A percentile compares a stretch with the other conserved stretches of the same genome.
Evolutionary conservation across 441 rosid genomes (phyloP).

Genomic region (Euphorbia corollata): DNA sequence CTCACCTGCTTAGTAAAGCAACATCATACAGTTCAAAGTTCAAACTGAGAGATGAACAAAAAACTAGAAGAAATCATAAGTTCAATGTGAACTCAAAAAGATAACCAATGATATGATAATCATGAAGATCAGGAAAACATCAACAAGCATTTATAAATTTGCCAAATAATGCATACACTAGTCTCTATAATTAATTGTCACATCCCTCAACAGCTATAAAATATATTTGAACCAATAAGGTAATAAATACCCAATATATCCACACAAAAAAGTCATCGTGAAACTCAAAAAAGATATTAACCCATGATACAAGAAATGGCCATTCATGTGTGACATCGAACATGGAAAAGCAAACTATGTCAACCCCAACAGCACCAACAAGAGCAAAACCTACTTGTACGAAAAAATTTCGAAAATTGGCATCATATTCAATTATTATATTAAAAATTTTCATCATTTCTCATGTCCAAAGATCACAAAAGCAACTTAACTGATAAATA

Average conservation of each 20-base stretch:
- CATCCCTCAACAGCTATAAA: background rate
- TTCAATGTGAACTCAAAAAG: background rate
- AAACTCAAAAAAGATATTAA: background rate
- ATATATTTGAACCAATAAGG: background rate
- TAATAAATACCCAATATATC: background rate
- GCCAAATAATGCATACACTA: background rate
- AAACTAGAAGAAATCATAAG: background rate
- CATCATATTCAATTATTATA: background rate
- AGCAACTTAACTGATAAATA: background rate
- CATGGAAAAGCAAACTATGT: background rate
- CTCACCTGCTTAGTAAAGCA: background rate
- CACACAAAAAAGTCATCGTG: background rate
- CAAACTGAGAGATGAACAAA: background rate
- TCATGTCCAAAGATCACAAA: background rate
- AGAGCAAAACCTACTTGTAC: background rate
- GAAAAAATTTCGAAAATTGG: background rate
- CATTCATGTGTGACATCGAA: background rate
- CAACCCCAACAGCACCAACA: background rate
- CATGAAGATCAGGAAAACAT: background rate
- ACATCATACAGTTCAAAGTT: background rate
- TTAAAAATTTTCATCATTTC: background rate
- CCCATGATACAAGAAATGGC: constrained; percentile 5
- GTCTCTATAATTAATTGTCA: background rate
- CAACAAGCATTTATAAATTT: background rate
- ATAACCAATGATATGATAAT: background rate